Base-by-base conservation (phyloP, 176 grass and related monocot species). In the Saccharum spontaneum region DNA sequence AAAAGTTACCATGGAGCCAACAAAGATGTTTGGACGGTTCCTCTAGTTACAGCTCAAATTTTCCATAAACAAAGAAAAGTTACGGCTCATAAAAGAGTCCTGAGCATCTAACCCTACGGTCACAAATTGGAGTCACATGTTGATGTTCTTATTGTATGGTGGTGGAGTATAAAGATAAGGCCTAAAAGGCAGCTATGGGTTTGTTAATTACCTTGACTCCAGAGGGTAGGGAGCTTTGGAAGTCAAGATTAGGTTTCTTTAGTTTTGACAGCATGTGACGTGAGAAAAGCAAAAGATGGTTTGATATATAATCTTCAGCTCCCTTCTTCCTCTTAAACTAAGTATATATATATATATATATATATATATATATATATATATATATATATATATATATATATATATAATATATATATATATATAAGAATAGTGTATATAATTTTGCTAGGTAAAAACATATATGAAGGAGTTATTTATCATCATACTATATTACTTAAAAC, bases 1-100 rank as follows among this genome's bases (percentile, higher is more conserved):
- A 83, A 94, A 92, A 84, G 85, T 88, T 84, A 73, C 81, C 80
- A 86, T 92, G 68, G 88, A 92, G 88, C 85, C 88, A 86, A 82
- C 48, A 95, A 95, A 95, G 71, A 50, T 22, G 40, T 73, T 90
- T 95, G 85, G 88, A 90, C 44, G 60, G 81, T 83, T 86, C 78
- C 72, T 83, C 73, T 57, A 75, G 59, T 86, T 87, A 94, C 88
- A 73, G 36, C 13, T 66, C 82, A 77, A 54, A 61, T 6, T 65
- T 44, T 55, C 3, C 17, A 48, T 52, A 77, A 81, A 77, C 41
- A 39, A 65, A 40, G 33, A 78, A 90, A 84, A 88, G 41, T 79
- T 73, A 73, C 67, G 23, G 44, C 71, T 31, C 68, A 82, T 8
- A 52, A 80, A 77, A 85, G 65, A 66, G 55, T 73, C 65, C 64